Evolutionary conservation across 257 asterid genomes (phyloP).

Genomic region (Phtheirospermum japonicum): DNA sequence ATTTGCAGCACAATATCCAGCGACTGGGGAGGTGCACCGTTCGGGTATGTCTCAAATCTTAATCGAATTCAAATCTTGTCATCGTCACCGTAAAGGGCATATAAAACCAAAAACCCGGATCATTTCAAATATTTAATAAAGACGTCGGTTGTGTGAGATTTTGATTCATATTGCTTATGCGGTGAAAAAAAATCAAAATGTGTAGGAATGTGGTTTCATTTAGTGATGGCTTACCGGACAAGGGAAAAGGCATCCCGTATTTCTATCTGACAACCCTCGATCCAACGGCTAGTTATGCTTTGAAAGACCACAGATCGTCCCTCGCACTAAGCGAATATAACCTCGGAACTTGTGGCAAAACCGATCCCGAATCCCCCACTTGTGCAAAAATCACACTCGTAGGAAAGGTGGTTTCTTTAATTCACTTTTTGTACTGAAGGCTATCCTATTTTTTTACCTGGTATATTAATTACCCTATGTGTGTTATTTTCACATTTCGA

Average conservation of each 20-base stretch:
- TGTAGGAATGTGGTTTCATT: constrained; percentile 79
- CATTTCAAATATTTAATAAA: too few species aligned
- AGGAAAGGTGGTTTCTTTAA: constrained; percentile 58
- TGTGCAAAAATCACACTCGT: constrained; percentile 77
- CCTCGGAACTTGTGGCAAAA: constrained; percentile 69
- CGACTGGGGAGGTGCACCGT: constrained; percentile 86
- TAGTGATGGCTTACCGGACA: constrained; percentile 74
- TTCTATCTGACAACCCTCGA: constrained; percentile 84
- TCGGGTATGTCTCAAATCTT: constrained; percentile 56
- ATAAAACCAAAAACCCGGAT: too few species aligned
- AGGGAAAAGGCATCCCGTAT: constrained; percentile 77
- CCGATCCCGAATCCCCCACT: constrained; percentile 78
- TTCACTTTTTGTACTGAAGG: background rate
- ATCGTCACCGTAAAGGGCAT: too few species aligned
- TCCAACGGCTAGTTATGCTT: constrained; percentile 79
- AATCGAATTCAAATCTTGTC: background rate
- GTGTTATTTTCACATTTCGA: constrained; percentile 12
- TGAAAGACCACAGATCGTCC: constrained; percentile 71
- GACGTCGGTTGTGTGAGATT: background rate
- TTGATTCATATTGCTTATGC: background rate
- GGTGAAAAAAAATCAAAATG: background rate
- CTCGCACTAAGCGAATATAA: constrained; percentile 70
- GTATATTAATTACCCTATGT: too few species aligned
- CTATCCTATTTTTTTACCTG: too few species aligned
- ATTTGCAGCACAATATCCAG: constrained; percentile 76